These are phyloP conservation scores for Zymoseptoria brevis DNA, from an alignment of 2,329 filamentous ascomycete genomes.

Conservation along the genomic window DNA sequence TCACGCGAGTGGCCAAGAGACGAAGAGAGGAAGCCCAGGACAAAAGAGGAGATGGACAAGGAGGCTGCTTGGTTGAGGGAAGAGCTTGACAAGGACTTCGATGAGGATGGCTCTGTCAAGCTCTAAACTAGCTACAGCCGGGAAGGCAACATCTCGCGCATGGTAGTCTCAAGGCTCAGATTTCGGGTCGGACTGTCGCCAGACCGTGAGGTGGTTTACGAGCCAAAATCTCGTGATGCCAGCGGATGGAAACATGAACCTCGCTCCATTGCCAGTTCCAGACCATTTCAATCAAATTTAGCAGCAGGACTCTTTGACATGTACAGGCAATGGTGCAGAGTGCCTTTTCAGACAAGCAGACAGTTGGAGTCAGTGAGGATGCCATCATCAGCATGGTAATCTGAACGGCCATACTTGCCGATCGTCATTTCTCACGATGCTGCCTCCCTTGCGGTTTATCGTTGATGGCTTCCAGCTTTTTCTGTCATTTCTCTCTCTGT, in stretches of 20 bases:
- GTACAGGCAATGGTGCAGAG: not conserved
- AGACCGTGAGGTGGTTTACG: not conserved
- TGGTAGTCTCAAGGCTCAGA: not conserved
- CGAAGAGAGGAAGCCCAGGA: conserved; percentile 55
- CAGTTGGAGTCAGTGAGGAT: not conserved
- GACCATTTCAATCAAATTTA: not conserved
- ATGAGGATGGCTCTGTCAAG: conserved; percentile 1
- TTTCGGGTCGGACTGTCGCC: not conserved
- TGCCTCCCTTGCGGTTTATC: not conserved
- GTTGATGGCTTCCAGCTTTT: not conserved
- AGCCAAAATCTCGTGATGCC: not conserved
- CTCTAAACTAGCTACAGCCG: not conserved
- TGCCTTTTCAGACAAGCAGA: not conserved
- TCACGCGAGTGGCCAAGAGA: conserved; percentile 56
- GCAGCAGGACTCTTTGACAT: not conserved
- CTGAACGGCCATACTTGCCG: not conserved
- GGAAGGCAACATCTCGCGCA: not conserved
- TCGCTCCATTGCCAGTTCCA: not conserved
- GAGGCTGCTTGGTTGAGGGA: conserved; percentile 64
- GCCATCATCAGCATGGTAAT: not conserved
- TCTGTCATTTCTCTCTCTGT: not conserved
- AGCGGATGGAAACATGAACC: no score
- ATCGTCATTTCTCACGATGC: not conserved
- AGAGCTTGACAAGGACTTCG: conserved; percentile 43
- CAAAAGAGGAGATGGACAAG: conserved; percentile 65